Evolutionary conservation across 192 early-diverging fungal genomes (phyloP), one percentile per base, ranked within the genome.

Genomic region (Entomortierella chlamydospora): DNA sequence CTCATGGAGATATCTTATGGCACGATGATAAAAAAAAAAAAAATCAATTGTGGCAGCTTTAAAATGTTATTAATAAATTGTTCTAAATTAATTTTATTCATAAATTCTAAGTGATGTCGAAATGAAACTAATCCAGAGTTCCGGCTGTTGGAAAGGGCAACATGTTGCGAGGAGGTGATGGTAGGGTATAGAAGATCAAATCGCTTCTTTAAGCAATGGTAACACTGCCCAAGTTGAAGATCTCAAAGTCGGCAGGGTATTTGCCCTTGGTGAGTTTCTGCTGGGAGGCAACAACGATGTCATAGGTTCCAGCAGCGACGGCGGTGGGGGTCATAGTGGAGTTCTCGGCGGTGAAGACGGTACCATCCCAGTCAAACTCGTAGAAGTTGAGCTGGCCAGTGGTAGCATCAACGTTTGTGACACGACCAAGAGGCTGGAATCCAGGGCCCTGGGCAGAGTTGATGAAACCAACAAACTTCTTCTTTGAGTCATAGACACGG

Each of bases 161-260:
- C 28, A 57, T 54, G 37, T 15, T n/a, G 29, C 30, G 45, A 43
- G 31, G 2, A 13, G 11, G 18, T 47, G n/a, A 17, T 47, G 20
- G n/a, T n/a, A 47, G 20, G 45, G 45, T 47, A 47, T 47, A 47
- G 45, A 3, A 20, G 45, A 42, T 12, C 29, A n/a, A n/a, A 23
- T 47, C 25, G 26, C 15, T 50, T 31, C 23, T 49, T 59, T 58
- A 68, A 34, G 62, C 62, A 33, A 68, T 68, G 42, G 42, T 58
- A n/a, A 47, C 65, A 11, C 10, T 54, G 54, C 57, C 65, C 33
- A 77, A n/a, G 3, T 68, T 28, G 28, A 56, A 68, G 60, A 77
- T 43, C 45, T 77, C 73, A 61, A 57, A 77, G 31, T 77, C 73
- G 15, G 22, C n/a, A 31, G 73, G 73, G 60, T 61, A 77, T 1